phyloP scores from a whole-genome alignment of 1,139 yeast genomes.

The Citeromyces hawaiiensis region DNA sequence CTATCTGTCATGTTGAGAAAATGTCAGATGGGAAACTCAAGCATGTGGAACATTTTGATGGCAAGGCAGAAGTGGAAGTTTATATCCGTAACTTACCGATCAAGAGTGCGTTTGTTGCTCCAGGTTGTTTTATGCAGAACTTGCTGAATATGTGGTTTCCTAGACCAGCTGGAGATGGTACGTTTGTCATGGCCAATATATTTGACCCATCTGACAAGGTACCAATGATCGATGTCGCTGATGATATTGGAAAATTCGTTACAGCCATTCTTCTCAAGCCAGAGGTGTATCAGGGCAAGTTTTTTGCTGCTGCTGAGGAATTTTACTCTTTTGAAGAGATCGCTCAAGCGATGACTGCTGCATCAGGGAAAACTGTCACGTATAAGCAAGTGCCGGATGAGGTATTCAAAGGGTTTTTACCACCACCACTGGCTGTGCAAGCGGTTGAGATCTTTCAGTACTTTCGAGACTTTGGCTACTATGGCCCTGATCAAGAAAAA shows the following conservation, averaged over 20 bases:
- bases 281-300: not conserved
- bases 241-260: not conserved
- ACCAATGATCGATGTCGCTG: not conserved
- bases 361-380: not conserved
- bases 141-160: not conserved
- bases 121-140: not conserved
- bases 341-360: not conserved
- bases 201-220: not conserved
- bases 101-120: not conserved
- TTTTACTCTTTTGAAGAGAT: not conserved
- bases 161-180: not conserved
- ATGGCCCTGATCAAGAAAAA: not conserved
- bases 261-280: not conserved
- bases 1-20: not conserved
- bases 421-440: not conserved
- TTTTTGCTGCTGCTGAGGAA: not conserved
- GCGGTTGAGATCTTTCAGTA: not conserved
- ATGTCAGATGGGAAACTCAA: not conserved
- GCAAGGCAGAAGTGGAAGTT: not conserved
- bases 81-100: not conserved
- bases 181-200: not conserved
- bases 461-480: slow-evolving; percentile 1
- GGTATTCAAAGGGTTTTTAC: not conserved
- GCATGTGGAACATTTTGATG: not conserved
- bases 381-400: not conserved